phyloP scores from a whole-genome alignment of 2,329 filamentous ascomycete species.

The Bipolaris sorokiniana region DNA sequence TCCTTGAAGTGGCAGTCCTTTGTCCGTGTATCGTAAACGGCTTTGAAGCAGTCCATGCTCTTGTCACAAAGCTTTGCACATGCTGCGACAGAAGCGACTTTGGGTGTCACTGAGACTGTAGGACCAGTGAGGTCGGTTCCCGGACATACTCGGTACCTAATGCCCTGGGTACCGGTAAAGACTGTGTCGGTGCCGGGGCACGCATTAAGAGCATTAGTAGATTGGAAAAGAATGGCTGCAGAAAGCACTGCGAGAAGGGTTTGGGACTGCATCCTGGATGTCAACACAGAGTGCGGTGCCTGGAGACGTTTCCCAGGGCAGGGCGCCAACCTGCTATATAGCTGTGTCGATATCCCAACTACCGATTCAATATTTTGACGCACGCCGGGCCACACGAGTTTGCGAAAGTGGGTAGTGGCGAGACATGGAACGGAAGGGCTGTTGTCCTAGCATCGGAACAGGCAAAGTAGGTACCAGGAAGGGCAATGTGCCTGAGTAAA shows the following conservation, averaged over 20 bases:
- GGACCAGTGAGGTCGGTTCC: conserved; percentile 27
- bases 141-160: conserved; percentile 31
- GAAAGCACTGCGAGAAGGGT: conserved; percentile 21
- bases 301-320: neutral
- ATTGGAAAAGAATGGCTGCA: conserved; percentile 23
- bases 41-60: conserved; percentile 33
- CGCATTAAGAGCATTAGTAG: conserved; percentile 25
- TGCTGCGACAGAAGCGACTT: conserved; percentile 26
- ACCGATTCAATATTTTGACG: conserved; percentile 13
- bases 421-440: conserved; percentile 9
- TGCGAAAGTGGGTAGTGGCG: conserved; percentile 3
- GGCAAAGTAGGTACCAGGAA: conserved; percentile 5
- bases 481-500: conserved; percentile 10
- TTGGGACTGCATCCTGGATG: conserved; percentile 23
- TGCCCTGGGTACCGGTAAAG: conserved; percentile 26
- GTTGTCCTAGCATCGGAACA: neutral
- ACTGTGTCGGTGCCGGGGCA: conserved; percentile 29
- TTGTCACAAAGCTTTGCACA: conserved; percentile 31
- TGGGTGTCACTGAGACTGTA: conserved; percentile 18
- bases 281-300: conserved; percentile 11
- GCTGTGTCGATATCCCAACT: neutral
- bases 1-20: conserved; percentile 34
- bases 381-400: conserved; percentile 14
- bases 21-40: conserved; percentile 31
- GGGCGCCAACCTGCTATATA: conserved; percentile 11